These are phyloP conservation scores for Kodamaea plutei DNA, from an alignment of 1,139 yeast genomes.

Conservation along the genomic window DNA sequence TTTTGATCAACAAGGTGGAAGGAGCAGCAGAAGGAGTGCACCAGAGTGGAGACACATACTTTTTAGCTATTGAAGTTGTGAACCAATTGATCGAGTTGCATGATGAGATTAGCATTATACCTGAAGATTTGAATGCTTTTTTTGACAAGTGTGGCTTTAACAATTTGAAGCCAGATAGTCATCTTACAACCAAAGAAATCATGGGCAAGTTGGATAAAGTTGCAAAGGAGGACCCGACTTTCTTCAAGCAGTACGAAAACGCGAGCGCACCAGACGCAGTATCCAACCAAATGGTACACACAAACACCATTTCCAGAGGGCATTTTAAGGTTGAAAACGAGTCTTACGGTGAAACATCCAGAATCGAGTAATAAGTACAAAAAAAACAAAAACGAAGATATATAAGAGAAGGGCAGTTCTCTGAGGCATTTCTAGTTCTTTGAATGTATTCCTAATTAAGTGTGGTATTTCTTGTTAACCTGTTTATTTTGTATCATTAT, in stretches of 20 bases:
- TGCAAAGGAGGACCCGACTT: slow-evolving; percentile 28
- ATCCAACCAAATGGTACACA: slow-evolving; percentile 27
- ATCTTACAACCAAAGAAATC: slow-evolving; percentile 35
- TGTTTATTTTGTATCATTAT: slow-evolving; percentile 2
- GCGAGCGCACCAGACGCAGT: slow-evolving; percentile 15
- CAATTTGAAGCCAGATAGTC: slow-evolving; percentile 15
- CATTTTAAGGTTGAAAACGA: slow-evolving; percentile 29
- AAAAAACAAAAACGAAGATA: too few relatives aligned
- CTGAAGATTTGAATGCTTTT: slow-evolving; percentile 47
- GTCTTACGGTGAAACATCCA: slow-evolving; percentile 25
- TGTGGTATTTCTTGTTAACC: too few relatives aligned
- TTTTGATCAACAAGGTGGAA: slow-evolving; percentile 52
- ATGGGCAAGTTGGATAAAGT: slow-evolving; percentile 29
- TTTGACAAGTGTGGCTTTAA: slow-evolving; percentile 34
- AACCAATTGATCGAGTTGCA: slow-evolving; percentile 80
- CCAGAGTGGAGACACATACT: slow-evolving; percentile 66
- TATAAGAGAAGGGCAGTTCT: too few relatives aligned
- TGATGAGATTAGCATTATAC: slow-evolving; percentile 76
- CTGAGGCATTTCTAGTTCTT: neutral
- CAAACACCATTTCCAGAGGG: slow-evolving; percentile 34
- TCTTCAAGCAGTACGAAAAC: slow-evolving; percentile 24
- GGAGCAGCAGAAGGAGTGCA: slow-evolving; percentile 21
- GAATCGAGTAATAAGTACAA: slow-evolving; percentile 12
- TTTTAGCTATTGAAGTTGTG: slow-evolving; percentile 87
- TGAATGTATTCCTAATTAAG: neutral